Evolutionary conservation across 2,329 filamentous ascomycete species (phyloP).

Genomic region (Aschersonia sp.): DNA sequence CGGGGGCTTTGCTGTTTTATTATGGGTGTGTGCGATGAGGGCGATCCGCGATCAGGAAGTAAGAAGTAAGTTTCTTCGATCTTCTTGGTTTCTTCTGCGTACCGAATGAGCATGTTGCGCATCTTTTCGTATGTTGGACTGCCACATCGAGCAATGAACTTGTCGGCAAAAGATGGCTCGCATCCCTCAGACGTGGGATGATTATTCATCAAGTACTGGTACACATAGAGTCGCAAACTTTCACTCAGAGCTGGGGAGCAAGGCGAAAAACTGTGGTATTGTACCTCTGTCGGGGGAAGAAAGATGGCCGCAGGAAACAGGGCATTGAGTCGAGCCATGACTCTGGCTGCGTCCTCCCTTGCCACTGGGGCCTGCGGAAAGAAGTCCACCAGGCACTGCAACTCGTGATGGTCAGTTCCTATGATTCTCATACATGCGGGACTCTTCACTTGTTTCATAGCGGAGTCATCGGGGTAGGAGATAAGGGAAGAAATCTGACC

Average conservation of each 20-base stretch:
- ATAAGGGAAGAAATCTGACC: conserved; percentile 9
- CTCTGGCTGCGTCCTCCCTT: conserved; percentile 6
- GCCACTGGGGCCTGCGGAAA: conserved; percentile 1
- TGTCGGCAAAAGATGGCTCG: conserved; percentile 12
- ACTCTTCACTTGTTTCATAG: no score
- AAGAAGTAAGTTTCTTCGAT: conserved; percentile 15
- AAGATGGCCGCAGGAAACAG: conserved; percentile 14
- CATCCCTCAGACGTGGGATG: conserved; percentile 9
- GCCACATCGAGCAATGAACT: conserved; percentile 18
- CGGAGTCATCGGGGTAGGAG: background rate
- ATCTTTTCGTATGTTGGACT: conserved; percentile 15
- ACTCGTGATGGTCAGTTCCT: background rate
- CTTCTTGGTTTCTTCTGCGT: conserved; percentile 19
- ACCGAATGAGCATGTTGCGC: conserved; percentile 14
- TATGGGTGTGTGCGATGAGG: no score
- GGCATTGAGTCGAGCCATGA: conserved; percentile 21
- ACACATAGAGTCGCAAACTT: conserved; percentile 20
- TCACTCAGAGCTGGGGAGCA: conserved; percentile 17
- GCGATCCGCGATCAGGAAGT: conserved; percentile 4
- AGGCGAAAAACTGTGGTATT: conserved; percentile 12
- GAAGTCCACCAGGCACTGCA: conserved; percentile 1
- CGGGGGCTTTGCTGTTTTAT: background rate
- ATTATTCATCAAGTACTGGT: conserved; percentile 16
- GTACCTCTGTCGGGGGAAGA: conserved; percentile 7
- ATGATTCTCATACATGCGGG: no score